These are phyloP conservation scores for Lecanicillium sp. DNA, from an alignment of 2,329 filamentous ascomycete species.

Conservation along the genomic window DNA sequence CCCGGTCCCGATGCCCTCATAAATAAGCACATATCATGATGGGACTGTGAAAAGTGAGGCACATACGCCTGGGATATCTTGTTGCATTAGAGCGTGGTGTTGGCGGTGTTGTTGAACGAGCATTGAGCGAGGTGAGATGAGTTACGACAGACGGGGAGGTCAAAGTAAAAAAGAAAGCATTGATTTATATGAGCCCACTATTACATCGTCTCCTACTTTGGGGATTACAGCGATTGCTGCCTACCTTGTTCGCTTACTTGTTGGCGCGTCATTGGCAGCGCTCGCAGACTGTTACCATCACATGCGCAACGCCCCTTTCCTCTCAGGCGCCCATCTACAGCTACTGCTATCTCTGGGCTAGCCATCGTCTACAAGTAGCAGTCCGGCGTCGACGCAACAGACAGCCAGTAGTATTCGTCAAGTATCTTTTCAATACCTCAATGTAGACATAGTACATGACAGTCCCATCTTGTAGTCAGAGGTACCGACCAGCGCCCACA, in stretches of 20 bases:
- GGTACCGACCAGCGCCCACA: too few species aligned
- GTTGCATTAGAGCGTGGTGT: slow-evolving; percentile 13
- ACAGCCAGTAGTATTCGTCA: too few species aligned
- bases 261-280: slow-evolving; percentile 2
- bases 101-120: background rate
- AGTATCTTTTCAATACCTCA: too few species aligned
- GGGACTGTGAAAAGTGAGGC: too few species aligned
- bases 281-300: background rate
- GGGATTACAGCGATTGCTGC: too few species aligned
- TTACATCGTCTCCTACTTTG: too few species aligned
- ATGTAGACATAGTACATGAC: too few species aligned
- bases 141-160: background rate
- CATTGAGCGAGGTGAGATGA: background rate
- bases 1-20: slow-evolving; percentile 51
- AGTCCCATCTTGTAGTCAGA: too few species aligned
- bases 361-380: background rate
- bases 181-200: background rate
- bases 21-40: slow-evolving; percentile 16
- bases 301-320: slow-evolving; percentile 1
- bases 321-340: background rate
- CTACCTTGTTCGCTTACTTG: slow-evolving; percentile 3
- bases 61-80: background rate
- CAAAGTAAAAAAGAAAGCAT: background rate
- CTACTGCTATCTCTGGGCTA: background rate
- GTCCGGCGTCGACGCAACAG: too few species aligned